Evolutionary conservation across 352 stramenopile species (phyloP).

Genomic region (Sclerospora graminicola): DNA sequence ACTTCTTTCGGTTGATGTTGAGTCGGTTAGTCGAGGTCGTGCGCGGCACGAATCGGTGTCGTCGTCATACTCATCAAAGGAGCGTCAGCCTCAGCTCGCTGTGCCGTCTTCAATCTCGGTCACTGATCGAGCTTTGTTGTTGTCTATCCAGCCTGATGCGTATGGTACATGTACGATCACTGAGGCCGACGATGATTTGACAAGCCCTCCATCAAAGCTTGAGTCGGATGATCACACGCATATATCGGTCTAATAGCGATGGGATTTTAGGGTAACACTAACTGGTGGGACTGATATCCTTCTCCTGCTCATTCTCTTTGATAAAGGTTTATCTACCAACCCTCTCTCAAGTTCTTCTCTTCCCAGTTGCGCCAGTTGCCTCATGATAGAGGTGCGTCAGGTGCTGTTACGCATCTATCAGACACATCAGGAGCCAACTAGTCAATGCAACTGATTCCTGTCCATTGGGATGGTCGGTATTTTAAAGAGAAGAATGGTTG

Average conservation of each 20-base stretch:
- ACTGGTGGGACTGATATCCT: no score
- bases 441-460: no score
- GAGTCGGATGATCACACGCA: constrained; percentile 18
- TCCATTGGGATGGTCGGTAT: no score
- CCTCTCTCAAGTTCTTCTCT: no score
- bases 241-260: constrained; percentile 31
- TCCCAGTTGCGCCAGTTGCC: no score
- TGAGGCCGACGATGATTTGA: constrained; percentile 25
- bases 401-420: no score
- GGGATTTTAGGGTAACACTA: no score
- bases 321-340: no score
- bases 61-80: constrained; percentile 36
- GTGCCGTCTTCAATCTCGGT: constrained; percentile 26
- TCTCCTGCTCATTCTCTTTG: no score
- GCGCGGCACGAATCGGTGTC: constrained; percentile 26
- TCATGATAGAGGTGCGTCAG: no score
- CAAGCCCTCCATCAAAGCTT: constrained; percentile 18
- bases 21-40: constrained; percentile 18
- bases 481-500: no score
- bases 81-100: constrained; percentile 22
- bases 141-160: constrained; percentile 22
- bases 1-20: constrained; percentile 26
- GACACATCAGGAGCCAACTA: no score
- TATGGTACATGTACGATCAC: constrained; percentile 22
- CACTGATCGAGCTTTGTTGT: constrained; percentile 25